Base-by-base conservation (phyloP, 768 basidiomycete genomes). In the Ephemerocybe angulata region DNA sequence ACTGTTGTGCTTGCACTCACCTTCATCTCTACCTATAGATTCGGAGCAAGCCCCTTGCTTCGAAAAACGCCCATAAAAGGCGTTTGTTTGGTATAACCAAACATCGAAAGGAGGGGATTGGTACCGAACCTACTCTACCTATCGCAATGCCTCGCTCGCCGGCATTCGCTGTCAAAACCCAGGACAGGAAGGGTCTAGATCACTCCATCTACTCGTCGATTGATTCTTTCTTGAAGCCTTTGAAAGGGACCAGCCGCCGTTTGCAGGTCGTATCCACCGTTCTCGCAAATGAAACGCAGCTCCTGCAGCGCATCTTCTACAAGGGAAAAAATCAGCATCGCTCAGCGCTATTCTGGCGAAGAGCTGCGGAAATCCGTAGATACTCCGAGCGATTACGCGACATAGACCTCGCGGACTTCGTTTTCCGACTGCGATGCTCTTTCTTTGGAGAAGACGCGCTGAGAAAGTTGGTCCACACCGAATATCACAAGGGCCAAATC, bases 271-370 rank as follows among this genome's bases (percentile, higher is more conserved):
- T 72, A 11, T 60, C 82, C 42, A 57, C 70, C 15, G 64, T 72
- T 13, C 74, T 79, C 38, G 60, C 68, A 2, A 75, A 80, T 25
- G 87, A 90, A 61, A 65, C 82, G 4, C 78, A 78, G 50, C 67
- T 88, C 19, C 72, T 91, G 31, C 82, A 85, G 60, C 76, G 86
- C 56, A 65, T 91, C 1, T 85, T 85, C 65, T 91, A 92, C 71
- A 89, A 88, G 61, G 83, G 82, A 58, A 89, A 87, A 63, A 92
- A 90, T 60, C 90, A 93, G 62, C 87, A 88, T 64, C 78, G 83
- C 28, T 64, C 75, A 3, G 79, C 86, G 24, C 68, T 90, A 11
- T 90, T 89, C 66, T 91, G 88, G 86, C 74, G 79, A 61, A 82
- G 82, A 28, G 72, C 86, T 15, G 62, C 65, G 10, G 90, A 91